Evolutionary conservation across 108 stramenopile genomes (phyloP), one percentile per base, ranked within the genome.

Genomic region (Nitzschia sp.): DNA sequence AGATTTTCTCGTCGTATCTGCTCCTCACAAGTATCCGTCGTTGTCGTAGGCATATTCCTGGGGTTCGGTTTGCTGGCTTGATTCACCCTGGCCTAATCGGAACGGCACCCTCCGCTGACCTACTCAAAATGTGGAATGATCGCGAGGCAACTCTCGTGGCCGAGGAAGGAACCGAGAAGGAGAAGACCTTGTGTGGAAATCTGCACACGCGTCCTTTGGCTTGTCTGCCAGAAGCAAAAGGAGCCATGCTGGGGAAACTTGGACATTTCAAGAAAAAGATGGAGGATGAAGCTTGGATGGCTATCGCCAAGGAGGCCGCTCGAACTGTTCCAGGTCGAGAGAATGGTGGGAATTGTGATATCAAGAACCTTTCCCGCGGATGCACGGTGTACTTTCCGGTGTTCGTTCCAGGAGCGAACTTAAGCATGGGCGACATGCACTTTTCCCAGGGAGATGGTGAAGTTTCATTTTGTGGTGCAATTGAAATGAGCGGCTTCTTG

Each of bases 391-490:
- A 86, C 78, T 89, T 85, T 66, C 88, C 88, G 19, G 88, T 89
- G 1, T 85, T 84, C 41, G 82, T 84, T 68, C 65, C 69, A 2
- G 88, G 88, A 19, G 88, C 85, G 17, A 72, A 73, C 47, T 71
- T 89, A 26, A 72, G 70, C 56, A 89, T 89, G 83, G 88, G 88
- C 15, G 88, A 89, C 53, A 85, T 85, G 77, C 88, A 89, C 72
- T 76, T 85, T 53, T 61, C 64, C 0, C 88, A 89, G 65, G 88
- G 88, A 13, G 88, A 89, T 57, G 85, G 88, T 25, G 88, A 89
- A 54, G 83, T 89, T 2, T 70, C 75, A 2, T 85, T 87, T 63
- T 87, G 86, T 61, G 86, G 86, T 46, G 74, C 74, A 21, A 81
- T 81, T 47, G 72, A 78, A 61, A 81, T 81, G 80, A 73, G 78